Evolutionary conservation across 306 rosid species (phyloP).

Genomic region (Chamaecrista fasciculata): DNA sequence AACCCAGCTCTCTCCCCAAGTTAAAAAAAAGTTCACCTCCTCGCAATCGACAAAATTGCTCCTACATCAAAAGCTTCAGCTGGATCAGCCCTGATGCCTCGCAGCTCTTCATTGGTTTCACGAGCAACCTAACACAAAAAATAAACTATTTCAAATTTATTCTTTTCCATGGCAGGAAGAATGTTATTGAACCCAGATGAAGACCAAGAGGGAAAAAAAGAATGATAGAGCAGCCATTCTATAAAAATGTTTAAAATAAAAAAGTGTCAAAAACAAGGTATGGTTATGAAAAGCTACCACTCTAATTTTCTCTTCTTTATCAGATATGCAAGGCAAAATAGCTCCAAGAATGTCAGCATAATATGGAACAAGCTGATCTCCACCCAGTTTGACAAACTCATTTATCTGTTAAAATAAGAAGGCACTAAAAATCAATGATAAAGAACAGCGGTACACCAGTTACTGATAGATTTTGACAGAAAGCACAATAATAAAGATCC

Average conservation of each 20-base stretch:
- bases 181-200: neutral
- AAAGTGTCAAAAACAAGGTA: slow-evolving; percentile 2
- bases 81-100: slow-evolving; percentile 73
- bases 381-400: slow-evolving; percentile 98
- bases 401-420: slow-evolving; percentile 58
- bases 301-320: slow-evolving; percentile 99
- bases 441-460: slow-evolving; percentile 13
- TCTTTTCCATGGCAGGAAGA: slow-evolving; percentile 15
- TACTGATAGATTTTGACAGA: neutral
- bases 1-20: slow-evolving; percentile 32
- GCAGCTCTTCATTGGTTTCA: slow-evolving; percentile 97
- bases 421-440: slow-evolving; percentile 17
- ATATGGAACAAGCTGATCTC: slow-evolving; percentile 96
- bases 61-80: slow-evolving; percentile 86
- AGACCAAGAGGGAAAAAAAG: neutral
- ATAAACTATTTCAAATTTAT: slow-evolving; percentile 18
- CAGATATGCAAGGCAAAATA: slow-evolving; percentile 95
- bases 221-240: neutral
- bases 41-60: slow-evolving; percentile 82
- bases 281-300: slow-evolving; percentile 59
- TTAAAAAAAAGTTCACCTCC: slow-evolving; percentile 54
- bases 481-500: slow-evolving; percentile 4
- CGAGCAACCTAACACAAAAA: slow-evolving; percentile 77
- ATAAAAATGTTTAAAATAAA: neutral
- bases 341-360: slow-evolving; percentile 97